phyloP scores from a whole-genome alignment of 192 early-diverging fungal species.

The Coemansia sp. region DNA sequence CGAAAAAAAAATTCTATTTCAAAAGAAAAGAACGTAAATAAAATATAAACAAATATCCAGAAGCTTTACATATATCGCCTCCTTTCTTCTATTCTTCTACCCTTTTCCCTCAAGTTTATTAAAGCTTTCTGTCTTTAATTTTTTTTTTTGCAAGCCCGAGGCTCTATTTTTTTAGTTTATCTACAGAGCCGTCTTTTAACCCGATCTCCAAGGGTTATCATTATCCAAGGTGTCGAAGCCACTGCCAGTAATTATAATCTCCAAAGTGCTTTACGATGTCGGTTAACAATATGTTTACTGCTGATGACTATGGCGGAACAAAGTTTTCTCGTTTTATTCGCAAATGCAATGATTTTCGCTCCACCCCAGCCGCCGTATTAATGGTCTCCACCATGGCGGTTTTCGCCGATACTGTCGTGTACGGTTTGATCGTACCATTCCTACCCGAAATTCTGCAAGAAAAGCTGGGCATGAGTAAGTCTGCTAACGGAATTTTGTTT shows the following conservation, averaged over 20 bases:
- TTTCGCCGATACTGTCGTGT: constrained; percentile 65
- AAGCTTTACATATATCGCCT: neutral
- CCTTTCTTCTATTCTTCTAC: neutral
- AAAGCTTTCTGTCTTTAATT: neutral
- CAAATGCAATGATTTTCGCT: constrained; percentile 41
- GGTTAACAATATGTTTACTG: neutral
- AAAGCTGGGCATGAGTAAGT: constrained; percentile 53
- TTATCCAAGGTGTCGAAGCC: too few relatives aligned
- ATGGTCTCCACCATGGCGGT: constrained; percentile 54
- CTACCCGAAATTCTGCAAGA: constrained; percentile 64
- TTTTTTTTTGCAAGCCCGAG: too few relatives aligned
- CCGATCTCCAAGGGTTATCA: too few relatives aligned
- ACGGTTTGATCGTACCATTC: constrained; percentile 69
- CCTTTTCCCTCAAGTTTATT: neutral
- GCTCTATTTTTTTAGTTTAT: too few relatives aligned
- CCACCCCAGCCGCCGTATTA: constrained; percentile 38
- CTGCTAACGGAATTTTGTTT: constrained; percentile 64
- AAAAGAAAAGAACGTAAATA: neutral
- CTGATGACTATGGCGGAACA: constrained; percentile 24
- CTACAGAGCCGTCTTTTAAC: too few relatives aligned
- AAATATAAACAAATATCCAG: neutral
- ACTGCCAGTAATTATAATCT: too few relatives aligned
- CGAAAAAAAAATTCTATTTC: neutral
- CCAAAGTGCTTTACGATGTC: neutral
- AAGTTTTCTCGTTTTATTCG: constrained; percentile 17